Evolutionary conservation across 2,329 filamentous ascomycete species (phyloP), one percentile per base, ranked within the genome.

Genomic region (Sporothrix inflata): DNA sequence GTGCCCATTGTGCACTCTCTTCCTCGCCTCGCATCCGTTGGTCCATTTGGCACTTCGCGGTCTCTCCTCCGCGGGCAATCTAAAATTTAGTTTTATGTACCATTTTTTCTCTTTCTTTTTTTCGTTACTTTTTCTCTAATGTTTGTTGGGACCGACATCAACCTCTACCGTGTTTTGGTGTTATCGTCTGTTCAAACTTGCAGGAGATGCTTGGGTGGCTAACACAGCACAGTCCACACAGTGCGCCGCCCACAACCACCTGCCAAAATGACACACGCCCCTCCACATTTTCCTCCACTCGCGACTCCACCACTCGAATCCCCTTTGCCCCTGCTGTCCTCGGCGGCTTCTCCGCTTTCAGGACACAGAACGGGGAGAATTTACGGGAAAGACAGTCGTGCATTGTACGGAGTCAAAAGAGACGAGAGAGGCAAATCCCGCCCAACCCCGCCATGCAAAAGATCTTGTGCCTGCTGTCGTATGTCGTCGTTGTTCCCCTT

Each of bases 1-100:
- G 38, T 27, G 38, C 5, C n/a, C 38, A 21, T 27, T 49, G 47
- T 47, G 3, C 14, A 19, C 30, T 63, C n/a, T 49, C 38, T 51
- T 51, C 27, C 19, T 61, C 12, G 30, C 14, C 45, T 65, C 79
- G 75, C 75, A 80, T 83, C 82, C 81, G 79, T 82, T 82, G 77
- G 80, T 77, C 81, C 81, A 78, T 79, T 82, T 78, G 79, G 79
- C 79, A 75, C 49, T 78, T 69, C 42, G 57, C 66, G 42, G 57
- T 75, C 78, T 79, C 69, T 73, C 55, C 73, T 77, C 74, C 73
- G 70, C 72, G 30, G 4, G 19, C 30, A 53, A 42, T 47, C n/a
- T 42, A 69, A 30, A 34, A 1, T 40, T 24, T 24, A 14, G 6
- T 1, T 38, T 47, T 21, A 30, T 69, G 14, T 49, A n/a, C 24